These are phyloP conservation scores for Rhizopogon vinicolor DNA, from an alignment of 768 basidiomycete genomes.

Conservation along the genomic window DNA sequence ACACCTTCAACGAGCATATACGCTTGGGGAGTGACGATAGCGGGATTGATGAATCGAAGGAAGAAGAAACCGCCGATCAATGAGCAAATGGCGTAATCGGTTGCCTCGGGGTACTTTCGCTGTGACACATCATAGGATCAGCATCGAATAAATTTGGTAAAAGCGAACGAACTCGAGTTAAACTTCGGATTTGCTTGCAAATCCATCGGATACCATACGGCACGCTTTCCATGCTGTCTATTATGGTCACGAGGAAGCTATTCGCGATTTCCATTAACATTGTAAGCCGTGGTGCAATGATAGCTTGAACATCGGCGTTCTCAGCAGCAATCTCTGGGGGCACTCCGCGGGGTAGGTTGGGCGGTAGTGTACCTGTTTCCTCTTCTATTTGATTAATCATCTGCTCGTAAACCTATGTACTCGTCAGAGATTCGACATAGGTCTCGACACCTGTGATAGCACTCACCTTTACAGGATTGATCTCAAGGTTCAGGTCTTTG, in stretches of 20 bases:
- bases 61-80: constrained; percentile 99
- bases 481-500: constrained; percentile 98
- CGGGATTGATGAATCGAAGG: constrained; percentile 98
- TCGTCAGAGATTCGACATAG: background rate
- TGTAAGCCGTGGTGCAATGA: constrained; percentile 93
- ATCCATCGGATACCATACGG: constrained; percentile 99
- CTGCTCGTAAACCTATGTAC: constrained; percentile 91
- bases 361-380: constrained; percentile 88
- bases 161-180: constrained; percentile 71
- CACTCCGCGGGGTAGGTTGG: constrained; percentile 89
- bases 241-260: constrained; percentile 94
- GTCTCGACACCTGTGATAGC: background rate
- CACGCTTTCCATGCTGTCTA: constrained; percentile 97
- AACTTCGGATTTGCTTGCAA: constrained; percentile 97
- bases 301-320: constrained; percentile 94
- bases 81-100: constrained; percentile 97
- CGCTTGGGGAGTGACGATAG: constrained; percentile 97
- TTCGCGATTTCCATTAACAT: constrained; percentile 99
- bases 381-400: constrained; percentile 99
- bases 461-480: constrained; percentile 92
- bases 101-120: constrained; percentile 99
- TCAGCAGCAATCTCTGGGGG: constrained; percentile 92
- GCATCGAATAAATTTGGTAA: constrained; percentile 5
- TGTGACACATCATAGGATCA: constrained; percentile 27
- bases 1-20: constrained; percentile 99